Percentiles rank a stretch among this genome's conserved stretches.
Evolutionary conservation across 1,284 basidiomycete genomes (phyloP).

Genomic region (Cutaneotrichosporon daszewskae): DNA sequence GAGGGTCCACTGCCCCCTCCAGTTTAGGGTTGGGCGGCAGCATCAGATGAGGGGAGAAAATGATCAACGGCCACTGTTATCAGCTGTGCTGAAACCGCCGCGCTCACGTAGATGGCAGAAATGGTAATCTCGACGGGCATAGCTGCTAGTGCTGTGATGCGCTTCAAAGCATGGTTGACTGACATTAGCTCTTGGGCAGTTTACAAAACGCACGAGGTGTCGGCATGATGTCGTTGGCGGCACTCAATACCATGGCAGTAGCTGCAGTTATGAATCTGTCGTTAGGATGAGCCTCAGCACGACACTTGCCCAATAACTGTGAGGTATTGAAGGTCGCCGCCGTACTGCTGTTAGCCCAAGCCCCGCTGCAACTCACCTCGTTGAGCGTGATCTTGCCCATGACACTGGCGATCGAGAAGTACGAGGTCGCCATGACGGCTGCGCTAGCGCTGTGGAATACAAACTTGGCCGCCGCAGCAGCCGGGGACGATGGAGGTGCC

Average conservation of each 20-base stretch:
- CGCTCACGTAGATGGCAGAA: constrained; percentile 58
- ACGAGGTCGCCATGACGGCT: constrained; percentile 32
- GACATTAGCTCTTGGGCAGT: not conserved
- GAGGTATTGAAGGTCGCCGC: constrained; percentile 64
- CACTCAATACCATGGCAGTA: constrained; percentile 54
- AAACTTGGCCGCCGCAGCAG: constrained; percentile 13
- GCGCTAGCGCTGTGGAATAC: constrained; percentile 34
- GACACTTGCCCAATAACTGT: constrained; percentile 45
- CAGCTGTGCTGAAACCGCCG: not conserved
- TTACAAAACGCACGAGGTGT: constrained; percentile 48
- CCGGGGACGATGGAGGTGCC: too few relatives aligned
- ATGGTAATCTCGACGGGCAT: constrained; percentile 63
- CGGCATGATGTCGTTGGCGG: constrained; percentile 55
- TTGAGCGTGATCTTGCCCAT: constrained; percentile 5
- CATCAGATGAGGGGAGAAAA: constrained; percentile 34
- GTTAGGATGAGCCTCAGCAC: not conserved
- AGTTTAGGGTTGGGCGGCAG: constrained; percentile 31
- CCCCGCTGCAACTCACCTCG: constrained; percentile 1
- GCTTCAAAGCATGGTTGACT: constrained; percentile 54
- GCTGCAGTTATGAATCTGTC: constrained; percentile 54
- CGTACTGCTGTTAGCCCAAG: constrained; percentile 28
- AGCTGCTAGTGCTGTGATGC: constrained; percentile 57
- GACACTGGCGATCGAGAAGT: constrained; percentile 3
- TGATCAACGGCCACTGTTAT: constrained; percentile 37
- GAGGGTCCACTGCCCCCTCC: constrained; percentile 30